These are phyloP conservation scores for Venturia oleaginea DNA, from an alignment of 2,329 filamentous ascomycete genomes.

Conservation along the genomic window DNA sequence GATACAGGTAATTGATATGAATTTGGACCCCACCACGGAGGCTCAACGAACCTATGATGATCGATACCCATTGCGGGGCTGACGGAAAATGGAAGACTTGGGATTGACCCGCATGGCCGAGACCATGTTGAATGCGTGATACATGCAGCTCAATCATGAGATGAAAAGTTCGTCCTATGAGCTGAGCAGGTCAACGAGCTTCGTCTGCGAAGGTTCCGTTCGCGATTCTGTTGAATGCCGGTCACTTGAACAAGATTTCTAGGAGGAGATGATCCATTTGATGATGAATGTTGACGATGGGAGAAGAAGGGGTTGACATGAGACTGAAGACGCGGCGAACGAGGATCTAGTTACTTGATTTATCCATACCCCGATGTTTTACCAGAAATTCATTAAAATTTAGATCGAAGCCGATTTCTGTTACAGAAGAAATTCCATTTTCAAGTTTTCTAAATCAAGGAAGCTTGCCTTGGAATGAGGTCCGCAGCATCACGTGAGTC, in stretches of 20 bases:
- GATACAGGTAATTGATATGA: not conserved
- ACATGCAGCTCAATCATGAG: not conserved
- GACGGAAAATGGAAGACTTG: not conserved
- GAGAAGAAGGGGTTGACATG: not conserved
- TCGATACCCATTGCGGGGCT: not conserved
- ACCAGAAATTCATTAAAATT: too few species aligned
- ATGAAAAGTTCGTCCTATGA: not conserved
- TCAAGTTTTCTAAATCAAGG: too few species aligned
- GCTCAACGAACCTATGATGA: not conserved
- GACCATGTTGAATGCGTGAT: not conserved
- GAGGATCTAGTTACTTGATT: too few species aligned
- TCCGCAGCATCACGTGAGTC: not conserved
- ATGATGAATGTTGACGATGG: not conserved
- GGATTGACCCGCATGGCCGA: constrained; percentile 1
- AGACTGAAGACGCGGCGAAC: too few species aligned
- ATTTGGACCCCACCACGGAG: not conserved
- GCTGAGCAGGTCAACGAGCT: not conserved
- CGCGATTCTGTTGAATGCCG: not conserved
- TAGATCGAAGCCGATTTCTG: too few species aligned
- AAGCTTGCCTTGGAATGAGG: too few species aligned
- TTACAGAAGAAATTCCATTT: too few species aligned
- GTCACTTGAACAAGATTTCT: not conserved
- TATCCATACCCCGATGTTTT: too few species aligned
- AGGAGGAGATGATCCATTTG: not conserved
- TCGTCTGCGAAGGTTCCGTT: not conserved